Base-by-base conservation (phyloP, 768 basidiomycete genomes). In the Hirschioporus abietinus region DNA sequence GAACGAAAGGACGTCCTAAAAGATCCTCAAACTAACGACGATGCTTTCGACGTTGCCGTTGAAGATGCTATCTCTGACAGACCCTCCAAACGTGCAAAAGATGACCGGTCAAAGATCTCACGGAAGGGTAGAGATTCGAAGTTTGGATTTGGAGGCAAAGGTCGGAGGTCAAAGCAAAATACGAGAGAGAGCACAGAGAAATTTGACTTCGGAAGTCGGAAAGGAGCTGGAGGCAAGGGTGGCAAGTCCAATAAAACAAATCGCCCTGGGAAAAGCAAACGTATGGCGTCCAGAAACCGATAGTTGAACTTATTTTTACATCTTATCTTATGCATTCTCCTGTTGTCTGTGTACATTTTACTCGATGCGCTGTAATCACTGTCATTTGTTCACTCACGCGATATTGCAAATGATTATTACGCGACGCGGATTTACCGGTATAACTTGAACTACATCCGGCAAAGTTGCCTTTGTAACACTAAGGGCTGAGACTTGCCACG, bases 1-100 rank as follows among this genome's bases (percentile, higher is more conserved):
- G 95, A 96, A 83, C 87, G 91, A 71, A 92, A 91, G 75, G 93
- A 91, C 67, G 86, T 89, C 52, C 78, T 93, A 71, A 90, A 93
- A 70, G 87, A 85, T 36, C 81, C 83, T 10, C 80, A 83, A 60
- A 81, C 76, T 18, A 88, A 84, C 67, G 88, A 87, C 65, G 84
- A 82, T 6, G 89, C 86, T 30, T 97, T 97, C 73, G 95, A 96
- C 72, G 84, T 98, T 67, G 90, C 91, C 0, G 87, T 97, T 36
- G 95, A 99, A 74, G 92, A 96, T 67, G 94, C 93, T 10, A 87
- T 96, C 71, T 77, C 88, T 30, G 88, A 91, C 71, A 85, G 85
- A 17, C 90, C 90, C 12, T 81, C 86, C 66, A 90, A 91, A 65
- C 84, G 84, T n/a, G 74, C 78, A 62, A 79, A 73, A 67, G 42